Percentiles rank a stretch among this genome's conserved stretches.
phyloP scores from a whole-genome alignment of 2,329 filamentous ascomycete genomes.

The Colletotrichum liriopes region DNA sequence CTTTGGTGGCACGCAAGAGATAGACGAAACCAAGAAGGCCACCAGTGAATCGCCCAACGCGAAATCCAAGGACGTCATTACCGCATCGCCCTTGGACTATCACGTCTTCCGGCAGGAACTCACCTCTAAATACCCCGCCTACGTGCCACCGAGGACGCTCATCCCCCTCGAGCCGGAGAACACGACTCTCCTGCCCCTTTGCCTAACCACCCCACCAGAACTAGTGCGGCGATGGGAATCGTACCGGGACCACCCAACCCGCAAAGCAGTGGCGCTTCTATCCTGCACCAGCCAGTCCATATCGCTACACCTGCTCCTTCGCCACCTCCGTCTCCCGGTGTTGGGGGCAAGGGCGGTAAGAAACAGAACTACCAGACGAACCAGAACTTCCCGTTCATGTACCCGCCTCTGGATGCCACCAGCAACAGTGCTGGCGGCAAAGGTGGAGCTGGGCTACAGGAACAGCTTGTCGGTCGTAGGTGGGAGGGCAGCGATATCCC shows the following conservation, averaged over 20 bases:
- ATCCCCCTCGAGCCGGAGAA: conserved; percentile 92
- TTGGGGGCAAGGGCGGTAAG: conserved; percentile 93
- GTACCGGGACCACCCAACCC: conserved; percentile 69
- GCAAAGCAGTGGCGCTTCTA: conserved; percentile 78
- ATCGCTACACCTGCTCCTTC: conserved; percentile 99
- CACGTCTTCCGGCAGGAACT: conserved; percentile 97
- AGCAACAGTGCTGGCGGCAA: conserved; percentile 95
- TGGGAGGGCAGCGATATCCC: conserved; percentile 98
- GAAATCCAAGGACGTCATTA: conserved; percentile 84
- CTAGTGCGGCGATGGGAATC: conserved; percentile 74
- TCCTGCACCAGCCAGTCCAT: conserved; percentile 95
- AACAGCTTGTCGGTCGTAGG: conserved; percentile 83
- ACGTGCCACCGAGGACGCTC: conserved; percentile 87
- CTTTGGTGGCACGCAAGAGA: conserved; percentile 84
- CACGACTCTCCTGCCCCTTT: conserved; percentile 91
- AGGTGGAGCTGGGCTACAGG: conserved; percentile 84
- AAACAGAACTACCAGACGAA: conserved; percentile 99
- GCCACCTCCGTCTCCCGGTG: conserved; percentile 89
- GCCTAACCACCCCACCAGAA: conserved; percentile 79
- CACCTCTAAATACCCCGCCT: conserved; percentile 96
- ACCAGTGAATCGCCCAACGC: conserved; percentile 74
- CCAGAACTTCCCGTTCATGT: conserved; percentile 98
- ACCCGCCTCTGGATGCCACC: conserved; percentile 89
- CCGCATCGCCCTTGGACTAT: conserved; percentile 94
- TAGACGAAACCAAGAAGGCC: conserved; percentile 81